These are phyloP conservation scores for Ophiocordyceps robertsii DNA, from an alignment of 2,329 filamentous ascomycete genomes.

Conservation along the genomic window DNA sequence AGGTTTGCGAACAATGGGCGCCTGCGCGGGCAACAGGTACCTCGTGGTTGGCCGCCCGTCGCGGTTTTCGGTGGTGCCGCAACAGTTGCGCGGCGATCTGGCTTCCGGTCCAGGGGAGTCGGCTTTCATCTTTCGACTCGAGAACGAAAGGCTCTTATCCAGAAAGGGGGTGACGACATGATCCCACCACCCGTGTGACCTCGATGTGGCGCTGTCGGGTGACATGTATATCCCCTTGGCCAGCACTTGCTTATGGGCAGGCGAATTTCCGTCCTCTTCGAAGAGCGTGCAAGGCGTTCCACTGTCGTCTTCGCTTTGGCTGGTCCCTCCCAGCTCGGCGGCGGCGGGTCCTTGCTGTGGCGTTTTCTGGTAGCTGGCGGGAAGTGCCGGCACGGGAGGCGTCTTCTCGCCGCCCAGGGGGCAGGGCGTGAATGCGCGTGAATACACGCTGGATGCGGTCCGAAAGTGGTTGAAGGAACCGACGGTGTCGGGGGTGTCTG, in stretches of 20 bases:
- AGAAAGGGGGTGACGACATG: constrained; percentile 58
- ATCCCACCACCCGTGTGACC: constrained; percentile 65
- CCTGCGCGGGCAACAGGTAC: constrained; percentile 8
- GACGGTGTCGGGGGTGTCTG: constrained; percentile 41
- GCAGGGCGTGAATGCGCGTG: constrained; percentile 32
- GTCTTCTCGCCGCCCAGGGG: constrained; percentile 18
- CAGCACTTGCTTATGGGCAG: constrained; percentile 23
- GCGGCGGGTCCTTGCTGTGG: constrained; percentile 22
- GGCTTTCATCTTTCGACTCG: constrained; percentile 20
- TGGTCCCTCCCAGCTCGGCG: constrained; percentile 14
- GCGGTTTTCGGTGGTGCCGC: constrained; percentile 6
- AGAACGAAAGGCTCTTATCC: constrained; percentile 29
- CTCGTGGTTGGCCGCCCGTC: constrained; percentile 7
- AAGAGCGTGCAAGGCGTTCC: constrained; percentile 53
- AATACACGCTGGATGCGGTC: constrained; percentile 47
- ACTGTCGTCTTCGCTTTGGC: constrained; percentile 33
- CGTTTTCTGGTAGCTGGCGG: constrained; percentile 24
- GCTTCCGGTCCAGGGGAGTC: constrained; percentile 15
- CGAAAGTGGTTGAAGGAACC: constrained; percentile 27
- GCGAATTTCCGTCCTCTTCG: constrained; percentile 48
- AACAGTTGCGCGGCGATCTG: constrained; percentile 24
- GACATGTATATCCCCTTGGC: constrained; percentile 22
- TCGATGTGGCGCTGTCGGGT: constrained; percentile 38
- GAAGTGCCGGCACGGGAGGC: constrained; percentile 49
- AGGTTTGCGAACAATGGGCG: constrained; percentile 23